These are phyloP conservation scores for Scleromitrula shiraiana DNA, from an alignment of 2,329 filamentous ascomycete species.

Conservation along the genomic window DNA sequence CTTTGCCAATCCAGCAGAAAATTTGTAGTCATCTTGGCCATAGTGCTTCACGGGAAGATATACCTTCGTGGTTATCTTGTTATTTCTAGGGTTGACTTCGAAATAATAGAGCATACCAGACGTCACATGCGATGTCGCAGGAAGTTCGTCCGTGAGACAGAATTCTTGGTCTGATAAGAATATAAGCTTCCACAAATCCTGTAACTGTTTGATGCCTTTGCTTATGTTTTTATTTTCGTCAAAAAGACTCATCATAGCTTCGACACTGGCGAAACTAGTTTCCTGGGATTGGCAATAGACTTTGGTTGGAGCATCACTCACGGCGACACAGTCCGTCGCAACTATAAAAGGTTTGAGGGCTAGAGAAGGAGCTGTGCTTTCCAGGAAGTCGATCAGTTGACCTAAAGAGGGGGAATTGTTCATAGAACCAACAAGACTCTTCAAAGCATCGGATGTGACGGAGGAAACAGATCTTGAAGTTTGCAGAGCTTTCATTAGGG, in stretches of 20 bases:
- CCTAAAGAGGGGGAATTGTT: neutral
- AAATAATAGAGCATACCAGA: neutral
- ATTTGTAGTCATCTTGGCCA: too few species aligned
- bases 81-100: neutral
- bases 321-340: neutral
- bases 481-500: neutral
- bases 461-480: neutral
- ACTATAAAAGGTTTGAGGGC: neutral
- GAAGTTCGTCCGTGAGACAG: neutral
- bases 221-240: neutral
- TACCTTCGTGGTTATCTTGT: neutral
- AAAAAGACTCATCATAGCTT: neutral
- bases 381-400: neutral
- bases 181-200: neutral
- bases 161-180: neutral
- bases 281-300: neutral
- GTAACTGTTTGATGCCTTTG: neutral
- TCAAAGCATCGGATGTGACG: neutral
- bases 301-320: neutral
- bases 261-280: neutral
- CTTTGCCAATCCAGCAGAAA: too few species aligned
- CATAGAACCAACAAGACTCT: neutral
- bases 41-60: neutral
- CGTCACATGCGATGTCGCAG: neutral
- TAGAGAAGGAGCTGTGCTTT: neutral